Conservation (phyloP, 805 yeast species). For the Kuraishia molischiana region DNA sequence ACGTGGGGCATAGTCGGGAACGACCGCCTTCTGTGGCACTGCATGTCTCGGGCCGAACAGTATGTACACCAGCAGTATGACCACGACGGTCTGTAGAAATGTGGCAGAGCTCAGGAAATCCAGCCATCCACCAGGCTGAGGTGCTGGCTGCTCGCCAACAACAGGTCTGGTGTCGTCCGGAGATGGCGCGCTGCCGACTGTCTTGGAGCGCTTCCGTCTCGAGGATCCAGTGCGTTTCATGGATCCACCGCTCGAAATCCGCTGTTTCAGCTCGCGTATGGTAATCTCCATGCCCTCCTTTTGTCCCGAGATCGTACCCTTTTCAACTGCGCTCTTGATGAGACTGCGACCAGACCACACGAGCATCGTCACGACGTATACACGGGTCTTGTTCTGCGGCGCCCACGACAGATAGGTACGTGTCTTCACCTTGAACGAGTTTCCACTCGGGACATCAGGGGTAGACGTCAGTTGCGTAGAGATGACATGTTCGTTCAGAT, state of each 20-base stretch:
- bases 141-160: conserved; percentile 8
- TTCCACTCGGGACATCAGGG: conserved; percentile 82
- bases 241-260: conserved; percentile 12
- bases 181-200: not conserved
- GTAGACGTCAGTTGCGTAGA: conserved; percentile 53
- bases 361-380: conserved; percentile 43
- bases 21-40: conserved; percentile 14
- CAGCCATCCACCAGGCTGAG: conserved; percentile 22
- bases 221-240: conserved; percentile 5
- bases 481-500: conserved; percentile 35
- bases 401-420: conserved; percentile 55
- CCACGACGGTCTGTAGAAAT: conserved; percentile 6
- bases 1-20: conserved; percentile 14
- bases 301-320: conserved; percentile 66
- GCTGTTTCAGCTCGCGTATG: conserved; percentile 34
- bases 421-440: conserved; percentile 53
- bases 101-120: conserved; percentile 8
- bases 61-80: conserved; percentile 5
- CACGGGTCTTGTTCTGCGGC: conserved; percentile 38
- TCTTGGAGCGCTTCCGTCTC: conserved; percentile 7
- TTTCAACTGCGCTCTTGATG: conserved; percentile 71
- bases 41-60: conserved; percentile 1
- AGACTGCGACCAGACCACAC: conserved; percentile 73
- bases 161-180: not conserved
- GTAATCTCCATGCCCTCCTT: conserved; percentile 43